Evolutionary conservation across 805 yeast species (phyloP), one percentile per base, ranked within the genome.

Genomic region (Nakazawaea holstii): DNA sequence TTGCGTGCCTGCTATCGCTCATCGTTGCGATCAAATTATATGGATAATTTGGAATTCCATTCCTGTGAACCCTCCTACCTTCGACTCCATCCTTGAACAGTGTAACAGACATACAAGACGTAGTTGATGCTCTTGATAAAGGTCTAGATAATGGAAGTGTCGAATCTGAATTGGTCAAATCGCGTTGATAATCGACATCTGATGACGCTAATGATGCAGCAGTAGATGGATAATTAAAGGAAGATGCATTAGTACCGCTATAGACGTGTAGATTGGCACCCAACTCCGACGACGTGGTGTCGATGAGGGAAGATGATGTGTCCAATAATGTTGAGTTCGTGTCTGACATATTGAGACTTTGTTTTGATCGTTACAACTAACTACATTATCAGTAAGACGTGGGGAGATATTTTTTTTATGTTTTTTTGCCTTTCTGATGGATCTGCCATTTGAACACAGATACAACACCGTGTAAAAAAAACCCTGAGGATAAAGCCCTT

Each of bases 11-110:
- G 17, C 17, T 35, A 9, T 58, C 50, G 33, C 57, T 59, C 72
- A 68, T 66, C 39, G 67, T 56, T 40, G 65, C 64, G 39, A 69
- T 59, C 46, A 69, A 52, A 32, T 64, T 62, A 45, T 67, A 51
- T 1, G 73, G 66, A 48, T 68, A 68, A 6, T 63, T 66, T 5
- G 73, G 71, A 20, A 68, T 67, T 2, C 70, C 73, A 9, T 53
- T 46, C 40, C 82, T 65, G 54, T 72, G 79, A 39, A 78, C 67
- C 41, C 76, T 64, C 50, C 76, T 74, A 4, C 90, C 90, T 57
- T 83, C 87, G 4, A 82, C 61, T 0, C 90, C 89, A 59, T 84
- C 89, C 54, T 84, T 83, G 14, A 87, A 81, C 20, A 89, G 89
- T 4, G 84, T 81, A 35, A 83, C 80, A 0, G 88, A 82, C n/a